These are phyloP conservation scores for Podaxis mareebaensis DNA, from an alignment of 768 basidiomycete species.

Conservation along the genomic window DNA sequence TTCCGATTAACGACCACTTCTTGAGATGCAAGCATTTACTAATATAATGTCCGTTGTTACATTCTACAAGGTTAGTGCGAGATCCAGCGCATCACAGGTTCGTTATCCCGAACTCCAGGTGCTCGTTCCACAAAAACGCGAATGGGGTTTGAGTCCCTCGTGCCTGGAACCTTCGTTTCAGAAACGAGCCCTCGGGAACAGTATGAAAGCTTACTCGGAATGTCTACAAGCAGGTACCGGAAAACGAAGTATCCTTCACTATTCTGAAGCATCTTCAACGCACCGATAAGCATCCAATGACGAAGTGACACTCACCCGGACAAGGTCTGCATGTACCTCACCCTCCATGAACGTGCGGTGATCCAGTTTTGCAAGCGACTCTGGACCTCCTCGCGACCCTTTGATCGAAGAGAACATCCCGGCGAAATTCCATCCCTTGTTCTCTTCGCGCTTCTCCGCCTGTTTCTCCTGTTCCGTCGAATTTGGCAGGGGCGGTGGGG, in stretches of 20 bases:
- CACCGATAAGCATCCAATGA: constrained; percentile 14
- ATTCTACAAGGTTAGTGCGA: constrained; percentile 31
- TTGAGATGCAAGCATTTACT: constrained; percentile 12
- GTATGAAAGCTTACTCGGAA: constrained; percentile 62
- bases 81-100: constrained; percentile 71
- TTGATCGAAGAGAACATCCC: constrained; percentile 72
- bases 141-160: constrained; percentile 58
- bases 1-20: not conserved
- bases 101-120: constrained; percentile 67
- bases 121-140: constrained; percentile 72
- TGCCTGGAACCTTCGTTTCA: constrained; percentile 41
- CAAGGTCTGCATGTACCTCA: constrained; percentile 78
- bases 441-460: constrained; percentile 26
- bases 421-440: constrained; percentile 54
- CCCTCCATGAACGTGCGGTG: constrained; percentile 65
- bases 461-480: constrained; percentile 27
- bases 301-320: constrained; percentile 52
- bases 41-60: constrained; percentile 25
- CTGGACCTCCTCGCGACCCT: constrained; percentile 33
- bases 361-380: constrained; percentile 31
- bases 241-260: constrained; percentile 77
- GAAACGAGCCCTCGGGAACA: constrained; percentile 21
- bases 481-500: constrained; percentile 32
- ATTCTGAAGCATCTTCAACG: constrained; percentile 45
- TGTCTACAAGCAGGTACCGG: constrained; percentile 75